Conservation (phyloP, 2,329 filamentous ascomycete genomes). For the Hypomyces rosellus region DNA sequence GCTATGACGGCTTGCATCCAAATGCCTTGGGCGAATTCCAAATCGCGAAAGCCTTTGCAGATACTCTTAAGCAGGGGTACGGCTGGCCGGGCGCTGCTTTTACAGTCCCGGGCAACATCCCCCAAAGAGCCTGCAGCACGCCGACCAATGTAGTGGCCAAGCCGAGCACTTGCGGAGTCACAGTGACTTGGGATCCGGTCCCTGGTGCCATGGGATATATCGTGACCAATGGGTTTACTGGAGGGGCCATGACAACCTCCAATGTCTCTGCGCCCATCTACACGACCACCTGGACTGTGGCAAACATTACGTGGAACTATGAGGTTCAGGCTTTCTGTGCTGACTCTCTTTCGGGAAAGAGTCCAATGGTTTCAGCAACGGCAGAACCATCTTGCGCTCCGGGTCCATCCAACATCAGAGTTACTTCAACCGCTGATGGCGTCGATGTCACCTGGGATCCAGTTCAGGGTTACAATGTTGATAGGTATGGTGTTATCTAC, state of each 20-base stretch:
- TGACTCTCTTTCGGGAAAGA: neutral
- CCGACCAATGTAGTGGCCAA: neutral
- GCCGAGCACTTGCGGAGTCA: neutral
- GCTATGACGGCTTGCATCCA: constrained; percentile 38
- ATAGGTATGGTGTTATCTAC: too few species aligned
- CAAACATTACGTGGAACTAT: neutral
- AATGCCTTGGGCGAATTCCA: constrained; percentile 35
- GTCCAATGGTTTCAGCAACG: neutral
- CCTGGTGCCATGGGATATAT: neutral
- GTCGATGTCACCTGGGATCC: too few species aligned
- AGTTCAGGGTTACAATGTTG: too few species aligned
- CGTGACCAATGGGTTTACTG: neutral
- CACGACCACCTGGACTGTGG: neutral
- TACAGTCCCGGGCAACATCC: neutral
- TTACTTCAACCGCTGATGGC: too few species aligned
- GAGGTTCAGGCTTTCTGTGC: neutral
- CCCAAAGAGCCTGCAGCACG: neutral
- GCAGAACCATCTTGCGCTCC: too few species aligned
- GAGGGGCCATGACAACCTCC: neutral
- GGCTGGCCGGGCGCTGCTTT: neutral
- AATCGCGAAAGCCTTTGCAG: constrained; percentile 34
- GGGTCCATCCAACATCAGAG: too few species aligned
- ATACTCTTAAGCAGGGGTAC: neutral
- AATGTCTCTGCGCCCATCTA: neutral
- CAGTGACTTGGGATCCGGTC: neutral